Evolutionary conservation across 768 basidiomycete genomes (phyloP).

Genomic region (Auricularia cornea): DNA sequence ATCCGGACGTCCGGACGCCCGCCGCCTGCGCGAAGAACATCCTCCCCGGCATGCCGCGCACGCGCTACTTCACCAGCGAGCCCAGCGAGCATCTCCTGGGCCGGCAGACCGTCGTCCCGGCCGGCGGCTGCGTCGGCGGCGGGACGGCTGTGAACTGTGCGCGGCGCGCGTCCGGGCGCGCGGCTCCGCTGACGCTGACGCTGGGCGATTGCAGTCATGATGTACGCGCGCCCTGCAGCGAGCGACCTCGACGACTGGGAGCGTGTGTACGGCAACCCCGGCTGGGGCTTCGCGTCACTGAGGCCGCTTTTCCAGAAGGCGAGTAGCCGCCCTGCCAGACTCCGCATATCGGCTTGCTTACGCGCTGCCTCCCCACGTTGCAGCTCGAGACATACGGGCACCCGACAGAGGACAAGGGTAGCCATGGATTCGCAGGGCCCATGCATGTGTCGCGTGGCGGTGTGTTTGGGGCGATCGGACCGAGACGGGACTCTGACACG

Average conservation of each 20-base stretch:
- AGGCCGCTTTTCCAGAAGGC: constrained; percentile 56
- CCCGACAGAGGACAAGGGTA: constrained; percentile 11
- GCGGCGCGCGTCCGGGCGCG: too few relatives aligned
- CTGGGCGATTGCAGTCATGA: constrained; percentile 30
- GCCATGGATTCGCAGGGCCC: constrained; percentile 46
- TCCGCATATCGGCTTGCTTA: background rate
- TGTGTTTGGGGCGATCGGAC: too few relatives aligned
- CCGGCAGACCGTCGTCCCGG: constrained; percentile 35
- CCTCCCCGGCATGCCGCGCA: constrained; percentile 28
- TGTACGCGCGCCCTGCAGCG: constrained; percentile 50
- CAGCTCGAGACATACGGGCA: constrained; percentile 30
- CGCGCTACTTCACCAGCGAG: constrained; percentile 33
- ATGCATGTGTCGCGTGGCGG: constrained; percentile 25
- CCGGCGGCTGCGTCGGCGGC: constrained; percentile 50
- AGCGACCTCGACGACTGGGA: constrained; percentile 66
- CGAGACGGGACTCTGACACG: too few relatives aligned
- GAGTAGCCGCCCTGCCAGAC: background rate
- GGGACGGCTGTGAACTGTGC: constrained; percentile 55
- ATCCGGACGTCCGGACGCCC: constrained; percentile 44
- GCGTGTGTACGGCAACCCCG: constrained; percentile 38
- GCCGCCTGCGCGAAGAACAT: constrained; percentile 41
- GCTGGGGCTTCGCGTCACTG: constrained; percentile 51
- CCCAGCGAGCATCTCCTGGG: constrained; percentile 37
- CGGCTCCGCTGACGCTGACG: too few relatives aligned
- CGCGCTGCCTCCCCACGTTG: too few relatives aligned